Percentiles rank a stretch among this genome's conserved stretches.
These are phyloP conservation scores for Phoenix roebelenii DNA, from an alignment of 176 grass and related monocot species.

Conservation along the genomic window DNA sequence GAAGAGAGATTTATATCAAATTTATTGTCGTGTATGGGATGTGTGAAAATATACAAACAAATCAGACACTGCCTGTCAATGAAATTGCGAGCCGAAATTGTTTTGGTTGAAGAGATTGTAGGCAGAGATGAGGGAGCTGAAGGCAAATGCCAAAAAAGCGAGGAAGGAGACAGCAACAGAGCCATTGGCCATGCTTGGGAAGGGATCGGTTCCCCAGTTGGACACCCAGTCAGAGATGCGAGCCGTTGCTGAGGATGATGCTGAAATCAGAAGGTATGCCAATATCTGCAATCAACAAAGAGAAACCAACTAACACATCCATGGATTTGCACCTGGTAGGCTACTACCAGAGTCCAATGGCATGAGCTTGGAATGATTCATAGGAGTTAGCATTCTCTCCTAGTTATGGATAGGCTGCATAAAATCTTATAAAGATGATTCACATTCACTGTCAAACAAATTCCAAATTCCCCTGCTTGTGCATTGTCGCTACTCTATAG, in stretches of 20 bases:
- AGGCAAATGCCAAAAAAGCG: slow-evolving; percentile 68
- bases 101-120: slow-evolving; percentile 68
- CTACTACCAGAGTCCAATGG: too few relatives aligned
- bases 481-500: too few relatives aligned
- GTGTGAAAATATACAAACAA: too few relatives aligned
- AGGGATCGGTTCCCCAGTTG: slow-evolving; percentile 85
- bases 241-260: slow-evolving; percentile 73
- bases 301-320: slow-evolving; percentile 3
- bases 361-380: too few relatives aligned
- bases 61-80: too few relatives aligned
- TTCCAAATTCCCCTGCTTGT: too few relatives aligned
- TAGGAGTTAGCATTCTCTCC: too few relatives aligned
- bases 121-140: slow-evolving; percentile 74
- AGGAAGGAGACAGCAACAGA: slow-evolving; percentile 77
- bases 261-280: slow-evolving; percentile 86
- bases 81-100: slow-evolving; percentile 16
- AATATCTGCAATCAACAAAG: slow-evolving; percentile 35
- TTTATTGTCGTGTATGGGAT: too few relatives aligned
- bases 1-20: too few relatives aligned
- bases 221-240: slow-evolving; percentile 53
- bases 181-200: slow-evolving; percentile 72
- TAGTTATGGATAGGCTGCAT: too few relatives aligned
- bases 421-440: too few relatives aligned
- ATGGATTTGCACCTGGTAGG: background rate
- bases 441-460: too few relatives aligned